Conservation (phyloP, 306 rosid species). For the Medicago truncatula region DNA sequence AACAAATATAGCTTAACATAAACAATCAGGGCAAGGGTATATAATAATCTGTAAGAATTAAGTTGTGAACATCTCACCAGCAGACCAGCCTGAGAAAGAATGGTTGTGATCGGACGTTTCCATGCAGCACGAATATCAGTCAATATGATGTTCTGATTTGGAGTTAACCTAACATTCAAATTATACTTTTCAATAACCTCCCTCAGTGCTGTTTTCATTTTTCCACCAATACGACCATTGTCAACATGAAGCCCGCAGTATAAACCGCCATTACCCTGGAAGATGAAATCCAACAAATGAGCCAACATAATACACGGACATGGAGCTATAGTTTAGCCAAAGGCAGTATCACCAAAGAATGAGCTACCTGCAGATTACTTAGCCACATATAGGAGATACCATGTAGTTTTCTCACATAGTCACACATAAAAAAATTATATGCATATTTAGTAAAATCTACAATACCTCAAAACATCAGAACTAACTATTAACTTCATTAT, state of each 20-base stretch:
- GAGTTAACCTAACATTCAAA: constrained; percentile 84
- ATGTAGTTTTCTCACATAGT: constrained; percentile 17
- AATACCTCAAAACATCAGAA: constrained; percentile 8
- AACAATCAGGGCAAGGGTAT: constrained; percentile 4
- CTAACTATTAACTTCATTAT: constrained; percentile 10
- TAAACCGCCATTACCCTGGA: constrained; percentile 87
- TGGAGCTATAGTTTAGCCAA: constrained; percentile 18
- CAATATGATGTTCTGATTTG: constrained; percentile 90
- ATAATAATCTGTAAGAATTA: constrained; percentile 12
- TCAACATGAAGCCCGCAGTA: constrained; percentile 94
- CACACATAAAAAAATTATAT: background rate
- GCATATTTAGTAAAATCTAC: constrained; percentile 13
- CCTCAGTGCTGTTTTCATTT: constrained; percentile 81
- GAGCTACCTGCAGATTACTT: constrained; percentile 23
- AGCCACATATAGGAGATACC: constrained; percentile 31
- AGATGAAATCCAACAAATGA: constrained; percentile 27
- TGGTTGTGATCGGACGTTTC: constrained; percentile 91
- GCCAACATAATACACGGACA: background rate
- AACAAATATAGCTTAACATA: constrained; percentile 22
- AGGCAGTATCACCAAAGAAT: constrained; percentile 34
- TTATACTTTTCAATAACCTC: constrained; percentile 91
- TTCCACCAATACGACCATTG: constrained; percentile 86
- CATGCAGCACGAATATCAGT: constrained; percentile 80
- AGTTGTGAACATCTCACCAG: constrained; percentile 71
- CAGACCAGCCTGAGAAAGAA: constrained; percentile 92